Percentiles rank a stretch among this genome's conserved stretches.
Evolutionary conservation across 2,329 filamentous ascomycete species (phyloP).

Genomic region (Calonectria hawksworthii): DNA sequence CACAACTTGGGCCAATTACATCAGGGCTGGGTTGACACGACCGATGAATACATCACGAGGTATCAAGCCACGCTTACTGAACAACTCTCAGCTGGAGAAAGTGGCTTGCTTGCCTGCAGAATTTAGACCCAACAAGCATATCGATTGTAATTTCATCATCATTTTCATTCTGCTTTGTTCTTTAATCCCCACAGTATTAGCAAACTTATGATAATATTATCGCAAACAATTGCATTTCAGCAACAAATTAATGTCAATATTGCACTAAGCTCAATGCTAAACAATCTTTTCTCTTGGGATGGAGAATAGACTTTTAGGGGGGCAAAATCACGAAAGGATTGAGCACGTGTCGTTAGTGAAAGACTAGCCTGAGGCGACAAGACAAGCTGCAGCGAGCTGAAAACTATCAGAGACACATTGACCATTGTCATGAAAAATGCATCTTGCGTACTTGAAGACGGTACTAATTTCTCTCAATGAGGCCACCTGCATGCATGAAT

Average conservation of each 20-base stretch:
- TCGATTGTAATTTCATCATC: too few species aligned
- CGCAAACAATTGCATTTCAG: too few species aligned
- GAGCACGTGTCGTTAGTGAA: neutral
- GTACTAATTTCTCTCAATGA: too few species aligned
- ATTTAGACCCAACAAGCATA: neutral
- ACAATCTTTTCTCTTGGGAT: too few species aligned
- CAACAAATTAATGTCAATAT: too few species aligned
- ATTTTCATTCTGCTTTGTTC: too few species aligned
- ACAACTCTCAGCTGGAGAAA: neutral
- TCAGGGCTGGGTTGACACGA: neutral
- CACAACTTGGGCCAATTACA: neutral
- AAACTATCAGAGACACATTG: neutral
- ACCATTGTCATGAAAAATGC: neutral
- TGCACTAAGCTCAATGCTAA: too few species aligned
- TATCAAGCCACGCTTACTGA: constrained; percentile 7
- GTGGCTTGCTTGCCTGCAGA: neutral
- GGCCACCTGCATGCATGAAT: neutral
- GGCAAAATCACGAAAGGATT: neutral
- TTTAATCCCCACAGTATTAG: too few species aligned
- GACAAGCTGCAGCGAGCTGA: neutral
- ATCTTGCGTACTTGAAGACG: neutral
- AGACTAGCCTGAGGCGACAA: neutral
- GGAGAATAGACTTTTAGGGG: too few species aligned
- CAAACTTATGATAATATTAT: too few species aligned
- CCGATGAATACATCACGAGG: neutral